Evolutionary conservation across 306 rosid species (phyloP).

Genomic region (Hylodesmum podocarpum): DNA sequence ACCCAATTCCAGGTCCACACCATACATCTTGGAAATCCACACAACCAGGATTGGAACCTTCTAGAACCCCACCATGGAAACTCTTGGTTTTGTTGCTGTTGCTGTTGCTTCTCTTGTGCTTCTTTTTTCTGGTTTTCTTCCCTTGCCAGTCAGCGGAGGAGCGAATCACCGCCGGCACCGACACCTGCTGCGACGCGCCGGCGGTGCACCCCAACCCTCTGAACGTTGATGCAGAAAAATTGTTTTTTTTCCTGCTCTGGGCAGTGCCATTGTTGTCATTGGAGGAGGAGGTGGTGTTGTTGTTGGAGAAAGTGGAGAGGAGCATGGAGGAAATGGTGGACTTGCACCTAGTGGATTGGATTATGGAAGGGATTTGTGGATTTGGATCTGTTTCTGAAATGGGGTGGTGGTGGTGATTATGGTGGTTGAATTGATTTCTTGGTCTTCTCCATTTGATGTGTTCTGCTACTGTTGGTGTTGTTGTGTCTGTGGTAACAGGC

Average conservation of each 20-base stretch:
- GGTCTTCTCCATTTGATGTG: slow-evolving; percentile 67
- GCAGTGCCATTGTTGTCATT: slow-evolving; percentile 32
- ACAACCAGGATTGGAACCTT: slow-evolving; percentile 46
- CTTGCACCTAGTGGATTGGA: slow-evolving; percentile 74
- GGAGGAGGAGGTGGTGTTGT: not conserved
- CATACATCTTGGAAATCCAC: slow-evolving; percentile 89
- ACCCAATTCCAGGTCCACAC: slow-evolving; percentile 98
- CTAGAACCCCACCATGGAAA: slow-evolving; percentile 39
- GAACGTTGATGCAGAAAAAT: slow-evolving; percentile 64
- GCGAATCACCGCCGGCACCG: slow-evolving; percentile 87
- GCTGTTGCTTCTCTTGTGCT: slow-evolving; percentile 38
- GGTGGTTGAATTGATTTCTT: slow-evolving; percentile 54
- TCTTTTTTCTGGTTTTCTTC: slow-evolving; percentile 65
- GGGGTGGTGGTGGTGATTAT: slow-evolving; percentile 26
- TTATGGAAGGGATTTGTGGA: slow-evolving; percentile 52
- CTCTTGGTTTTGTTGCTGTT: not conserved
- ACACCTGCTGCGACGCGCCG: slow-evolving; percentile 75
- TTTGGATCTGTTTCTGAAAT: slow-evolving; percentile 67
- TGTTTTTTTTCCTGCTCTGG: slow-evolving; percentile 56
- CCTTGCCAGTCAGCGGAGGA: slow-evolving; percentile 86
- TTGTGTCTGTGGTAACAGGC: slow-evolving; percentile 49
- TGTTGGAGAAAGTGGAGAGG: slow-evolving; percentile 62
- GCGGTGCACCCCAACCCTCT: slow-evolving; percentile 85
- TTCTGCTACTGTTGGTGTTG: slow-evolving; percentile 33
- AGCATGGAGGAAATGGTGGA: slow-evolving; percentile 85